Evolutionary conservation across 768 basidiomycete genomes (phyloP).

Genomic region (Mycena indigotica): DNA sequence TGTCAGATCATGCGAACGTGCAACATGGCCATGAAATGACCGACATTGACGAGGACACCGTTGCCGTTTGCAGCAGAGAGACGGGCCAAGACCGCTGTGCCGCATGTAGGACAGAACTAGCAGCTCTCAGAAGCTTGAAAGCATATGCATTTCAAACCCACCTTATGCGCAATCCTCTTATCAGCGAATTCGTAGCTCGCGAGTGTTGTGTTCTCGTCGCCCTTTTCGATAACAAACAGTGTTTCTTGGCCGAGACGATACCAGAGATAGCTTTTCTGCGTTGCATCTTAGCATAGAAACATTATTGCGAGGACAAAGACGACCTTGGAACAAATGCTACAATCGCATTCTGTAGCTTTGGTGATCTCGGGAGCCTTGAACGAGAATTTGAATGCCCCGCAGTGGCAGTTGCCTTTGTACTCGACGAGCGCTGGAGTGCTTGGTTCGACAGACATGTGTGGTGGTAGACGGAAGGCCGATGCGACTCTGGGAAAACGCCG

Average conservation of each 20-base stretch:
- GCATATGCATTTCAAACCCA: neutral
- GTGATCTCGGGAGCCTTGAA: neutral
- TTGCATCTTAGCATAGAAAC: too few species aligned
- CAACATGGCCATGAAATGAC: neutral
- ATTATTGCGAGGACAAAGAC: too few species aligned
- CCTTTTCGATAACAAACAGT: neutral
- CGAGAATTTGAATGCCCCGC: neutral
- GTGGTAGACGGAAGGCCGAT: too few species aligned
- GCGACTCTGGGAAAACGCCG: too few species aligned
- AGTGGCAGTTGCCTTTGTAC: neutral
- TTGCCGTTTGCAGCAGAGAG: neutral
- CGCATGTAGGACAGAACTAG: neutral
- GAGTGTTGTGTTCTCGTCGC: neutral
- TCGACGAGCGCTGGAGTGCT: neutral
- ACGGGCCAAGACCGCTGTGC: neutral
- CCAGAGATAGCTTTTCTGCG: neutral
- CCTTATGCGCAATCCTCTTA: neutral
- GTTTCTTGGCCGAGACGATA: neutral
- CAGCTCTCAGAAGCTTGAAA: neutral
- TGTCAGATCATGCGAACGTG: too few species aligned
- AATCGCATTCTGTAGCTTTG: neutral
- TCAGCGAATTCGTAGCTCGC: neutral
- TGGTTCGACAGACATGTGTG: too few species aligned
- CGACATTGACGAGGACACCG: neutral
- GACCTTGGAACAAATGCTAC: neutral